These are phyloP conservation scores for Calocera viscosa DNA, from an alignment of 768 basidiomycete genomes.

Conservation along the genomic window DNA sequence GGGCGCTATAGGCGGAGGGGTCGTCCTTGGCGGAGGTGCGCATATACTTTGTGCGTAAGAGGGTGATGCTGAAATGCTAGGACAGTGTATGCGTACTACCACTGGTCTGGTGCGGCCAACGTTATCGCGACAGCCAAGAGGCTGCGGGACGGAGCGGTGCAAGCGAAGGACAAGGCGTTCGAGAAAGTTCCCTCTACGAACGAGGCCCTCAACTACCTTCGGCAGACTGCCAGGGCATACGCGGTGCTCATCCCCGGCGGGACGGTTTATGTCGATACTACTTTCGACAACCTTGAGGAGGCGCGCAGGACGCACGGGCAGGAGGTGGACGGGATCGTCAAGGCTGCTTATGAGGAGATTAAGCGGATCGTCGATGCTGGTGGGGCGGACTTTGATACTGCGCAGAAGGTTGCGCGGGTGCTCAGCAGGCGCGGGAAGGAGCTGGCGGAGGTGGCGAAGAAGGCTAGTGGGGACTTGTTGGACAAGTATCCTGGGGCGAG, in stretches of 20 bases:
- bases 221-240: conserved; percentile 33
- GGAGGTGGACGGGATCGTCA: conserved; percentile 31
- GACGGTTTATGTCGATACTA: conserved; percentile 30
- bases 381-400: conserved; percentile 22
- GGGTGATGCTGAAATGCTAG: background rate
- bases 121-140: conserved; percentile 29
- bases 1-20: conserved; percentile 25
- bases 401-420: conserved; percentile 23
- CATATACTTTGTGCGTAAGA: background rate
- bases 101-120: conserved; percentile 32
- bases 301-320: conserved; percentile 31
- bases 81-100: conserved; percentile 33
- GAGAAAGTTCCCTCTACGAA: conserved; percentile 24
- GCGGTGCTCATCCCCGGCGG: conserved; percentile 32
- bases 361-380: conserved; percentile 21
- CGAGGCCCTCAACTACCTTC: conserved; percentile 31
- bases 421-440: conserved; percentile 21
- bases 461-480: conserved; percentile 24
- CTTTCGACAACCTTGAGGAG: conserved; percentile 34
- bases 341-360: conserved; percentile 30
- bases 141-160: conserved; percentile 21
- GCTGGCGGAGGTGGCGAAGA: conserved; percentile 24
- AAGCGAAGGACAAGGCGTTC: conserved; percentile 22
- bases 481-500: conserved; percentile 25
- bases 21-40: conserved; percentile 25